Conservation (phyloP, 1,284 basidiomycete species). For the Pseudozyma sp. region DNA sequence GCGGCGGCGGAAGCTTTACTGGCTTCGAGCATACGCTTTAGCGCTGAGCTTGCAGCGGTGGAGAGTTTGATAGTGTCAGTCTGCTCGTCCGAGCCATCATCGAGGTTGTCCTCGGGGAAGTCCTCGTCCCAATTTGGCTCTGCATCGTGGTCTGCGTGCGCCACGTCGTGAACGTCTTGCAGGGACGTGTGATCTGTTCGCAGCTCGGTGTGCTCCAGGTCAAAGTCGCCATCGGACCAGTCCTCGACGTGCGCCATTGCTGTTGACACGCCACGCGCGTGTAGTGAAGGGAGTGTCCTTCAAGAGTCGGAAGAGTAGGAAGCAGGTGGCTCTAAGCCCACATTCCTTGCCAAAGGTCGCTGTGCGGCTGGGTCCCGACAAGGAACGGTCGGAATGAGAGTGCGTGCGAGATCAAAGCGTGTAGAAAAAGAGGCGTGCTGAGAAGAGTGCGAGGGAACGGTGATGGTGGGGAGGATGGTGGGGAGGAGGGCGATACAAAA, state of each 20-base stretch:
- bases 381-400: not conserved
- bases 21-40: conserved; percentile 38
- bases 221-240: conserved; percentile 49
- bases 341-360: too few species aligned
- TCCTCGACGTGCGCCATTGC: conserved; percentile 44
- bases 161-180: conserved; percentile 19
- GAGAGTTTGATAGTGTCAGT: conserved; percentile 53
- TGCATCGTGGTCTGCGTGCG: conserved; percentile 7
- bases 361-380: too few species aligned
- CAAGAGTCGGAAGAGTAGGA: not conserved
- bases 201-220: conserved; percentile 35
- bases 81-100: conserved; percentile 39
- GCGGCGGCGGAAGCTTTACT: conserved; percentile 24
- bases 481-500: not conserved
- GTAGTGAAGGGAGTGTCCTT: not conserved
- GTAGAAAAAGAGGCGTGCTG: too few species aligned
- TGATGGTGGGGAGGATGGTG: not conserved
- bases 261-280: too few species aligned
- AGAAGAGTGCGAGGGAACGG: not conserved
- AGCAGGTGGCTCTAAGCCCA: not conserved
- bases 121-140: conserved; percentile 29
- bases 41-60: conserved; percentile 31
- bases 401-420: too few species aligned
- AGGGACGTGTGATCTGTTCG: conserved; percentile 33
- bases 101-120: conserved; percentile 13